Percentiles rank a stretch among this genome's conserved stretches.
These are phyloP conservation scores for Vigna reflexopilosa DNA, from an alignment of 306 rosid species.

Conservation along the genomic window DNA sequence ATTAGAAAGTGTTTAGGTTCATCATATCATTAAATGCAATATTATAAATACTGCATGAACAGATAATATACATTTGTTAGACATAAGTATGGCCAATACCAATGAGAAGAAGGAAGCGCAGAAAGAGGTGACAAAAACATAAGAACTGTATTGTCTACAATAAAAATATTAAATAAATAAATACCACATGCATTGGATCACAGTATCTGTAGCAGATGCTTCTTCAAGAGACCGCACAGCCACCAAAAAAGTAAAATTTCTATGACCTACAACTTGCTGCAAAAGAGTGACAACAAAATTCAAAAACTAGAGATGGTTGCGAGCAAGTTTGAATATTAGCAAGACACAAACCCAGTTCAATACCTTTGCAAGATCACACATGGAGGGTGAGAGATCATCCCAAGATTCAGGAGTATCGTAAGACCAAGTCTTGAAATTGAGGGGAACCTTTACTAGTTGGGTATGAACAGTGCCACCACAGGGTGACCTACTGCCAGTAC, in stretches of 20 bases:
- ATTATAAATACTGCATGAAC: not conserved
- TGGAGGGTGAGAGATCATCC: constrained; percentile 56
- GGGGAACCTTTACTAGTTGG: constrained; percentile 60
- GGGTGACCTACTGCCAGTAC: constrained; percentile 32
- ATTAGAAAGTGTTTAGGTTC: not conserved
- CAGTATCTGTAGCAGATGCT: constrained; percentile 64
- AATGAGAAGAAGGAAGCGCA: not conserved
- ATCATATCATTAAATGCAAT: not conserved
- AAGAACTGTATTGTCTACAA: not conserved
- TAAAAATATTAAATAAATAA: not conserved
- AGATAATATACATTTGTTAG: not conserved
- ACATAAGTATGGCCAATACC: not conserved
- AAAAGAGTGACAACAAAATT: constrained; percentile 27
- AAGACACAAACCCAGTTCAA: not conserved
- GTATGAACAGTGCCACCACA: constrained; percentile 21
- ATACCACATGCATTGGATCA: constrained; percentile 75
- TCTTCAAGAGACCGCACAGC: constrained; percentile 71
- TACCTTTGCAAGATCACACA: constrained; percentile 74
- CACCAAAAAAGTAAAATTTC: constrained; percentile 59
- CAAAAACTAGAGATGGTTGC: not conserved
- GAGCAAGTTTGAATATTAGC: constrained; percentile 11
- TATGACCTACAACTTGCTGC: constrained; percentile 61
- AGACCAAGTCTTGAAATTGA: constrained; percentile 51
- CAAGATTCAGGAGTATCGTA: constrained; percentile 52
- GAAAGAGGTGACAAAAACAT: not conserved